Base-by-base conservation (phyloP, 1,284 basidiomycete species). In the Trametes versicolor region DNA sequence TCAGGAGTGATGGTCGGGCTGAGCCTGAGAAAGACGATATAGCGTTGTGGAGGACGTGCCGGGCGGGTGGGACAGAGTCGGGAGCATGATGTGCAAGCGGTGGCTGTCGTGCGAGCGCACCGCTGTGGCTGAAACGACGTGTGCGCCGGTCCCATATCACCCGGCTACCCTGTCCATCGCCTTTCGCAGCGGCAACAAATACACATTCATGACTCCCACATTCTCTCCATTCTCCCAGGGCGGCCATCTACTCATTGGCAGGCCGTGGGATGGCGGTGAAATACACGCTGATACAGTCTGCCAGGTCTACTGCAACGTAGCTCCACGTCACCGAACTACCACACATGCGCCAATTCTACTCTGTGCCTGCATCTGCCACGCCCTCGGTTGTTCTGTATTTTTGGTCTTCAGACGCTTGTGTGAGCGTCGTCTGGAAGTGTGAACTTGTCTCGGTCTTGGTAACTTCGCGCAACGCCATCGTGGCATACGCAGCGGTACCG, bases 391-490 rank as follows among this genome's bases (percentile, higher is more conserved):
- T 87, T 68, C 86, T 85, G 74, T 87, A 93, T 72, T 88, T 87
- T 76, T 96, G 94, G 76, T 97, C 96, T 76, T 94, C 94, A 39
- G 94, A 91, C 45, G 85, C 85, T 64, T 85, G 84, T 19, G 96
- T 97, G 70, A 97, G 83, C 64, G 82, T 83, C 21, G 87, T 92
- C 78, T 97, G 95, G 76, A 89, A 91, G 77, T 95, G 94, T 9
- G 93, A 91, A 71, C 93, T 94, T 13, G 96, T 98, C 73, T 97
- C 95, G 45, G 92, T 93, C 79, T 96, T 96, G 15, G 95, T 97
- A 50, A 97, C 89, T 78, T 97, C 95, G 51, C 96, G 87, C 68
- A 98, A 77, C 4, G 96, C 96, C 96, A 98, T 98, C 4, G 96
- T 98, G 2, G 96, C 96, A 77, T 97, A 98, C 2, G 94, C 92